phyloP scores from a whole-genome alignment of 2,329 filamentous ascomycete species.

The Lithohypha guttulata region DNA sequence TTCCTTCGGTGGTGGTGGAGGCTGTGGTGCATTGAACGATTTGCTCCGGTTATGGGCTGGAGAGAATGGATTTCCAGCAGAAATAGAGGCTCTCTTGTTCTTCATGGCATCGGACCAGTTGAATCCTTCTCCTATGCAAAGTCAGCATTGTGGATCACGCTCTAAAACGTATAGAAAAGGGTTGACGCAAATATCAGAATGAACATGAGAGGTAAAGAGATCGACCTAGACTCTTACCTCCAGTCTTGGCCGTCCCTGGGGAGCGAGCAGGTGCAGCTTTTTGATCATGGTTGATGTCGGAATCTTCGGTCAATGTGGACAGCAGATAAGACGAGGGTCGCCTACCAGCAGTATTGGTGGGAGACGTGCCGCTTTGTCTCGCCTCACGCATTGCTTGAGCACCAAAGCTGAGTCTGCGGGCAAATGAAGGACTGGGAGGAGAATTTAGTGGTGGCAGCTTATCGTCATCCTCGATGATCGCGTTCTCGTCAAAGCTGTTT shows the following conservation, averaged over 20 bases:
- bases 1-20: conserved; percentile 39
- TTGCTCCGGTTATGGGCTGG: conserved; percentile 17
- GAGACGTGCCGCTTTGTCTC: conserved; percentile 51
- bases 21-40: conserved; percentile 29
- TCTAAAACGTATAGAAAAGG: conserved; percentile 53
- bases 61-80: conserved; percentile 26
- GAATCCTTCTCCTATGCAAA: conserved; percentile 70
- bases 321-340: conserved; percentile 40
- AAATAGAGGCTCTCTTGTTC: conserved; percentile 62
- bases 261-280: conserved; percentile 13
- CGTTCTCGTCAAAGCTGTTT: conserved; percentile 29
- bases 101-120: conserved; percentile 96
- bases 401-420: conserved; percentile 81
- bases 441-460: conserved; percentile 49
- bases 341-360: conserved; percentile 55
- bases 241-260: conserved; percentile 22
- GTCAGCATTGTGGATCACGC: conserved; percentile 30
- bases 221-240: conserved; percentile 48
- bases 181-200: conserved; percentile 25
- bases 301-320: conserved; percentile 20
- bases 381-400: conserved; percentile 65
- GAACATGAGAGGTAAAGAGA: conserved; percentile 24
- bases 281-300: conserved; percentile 17
- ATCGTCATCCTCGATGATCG: conserved; percentile 56
- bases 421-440: conserved; percentile 61